Evolutionary conservation across 176 grass and related monocot species (phyloP), one percentile per base, ranked within the genome.

Genomic region (Musa schizocarpa): DNA sequence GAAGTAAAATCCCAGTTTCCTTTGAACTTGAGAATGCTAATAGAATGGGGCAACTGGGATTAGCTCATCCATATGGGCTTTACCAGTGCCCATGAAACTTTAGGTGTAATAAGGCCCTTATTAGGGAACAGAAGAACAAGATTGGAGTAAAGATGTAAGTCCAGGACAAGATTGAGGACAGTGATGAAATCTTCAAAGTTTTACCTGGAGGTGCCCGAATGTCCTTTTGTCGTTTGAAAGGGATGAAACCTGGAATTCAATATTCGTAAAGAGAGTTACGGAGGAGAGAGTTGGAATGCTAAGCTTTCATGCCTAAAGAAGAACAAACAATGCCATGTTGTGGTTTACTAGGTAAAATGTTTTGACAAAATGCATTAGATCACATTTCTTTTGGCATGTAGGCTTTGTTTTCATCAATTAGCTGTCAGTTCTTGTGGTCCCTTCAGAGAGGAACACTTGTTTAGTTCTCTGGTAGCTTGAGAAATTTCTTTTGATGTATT

Each of bases 241-340:
- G 90, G 54, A 98, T 98, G 95, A 94, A 91, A 90, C 95, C 90
- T 1, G 90, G 95, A 52, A 98, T 94, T 65, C 95, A 98, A 82
- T 86, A 86, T 66, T 93, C 1, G 82, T 91, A 11, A 94, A 84
- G 84, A 92, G 88, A 84, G 88, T 94, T 48, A 84, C 90, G 2
- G 95, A 91, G 90, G 88, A 9, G 90, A 98, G 82, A 98, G 78
- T 59, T 98, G 95, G 95, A 86, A 98, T 14, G 78, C 86, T 72
- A 98, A 91, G 80, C 49, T 89, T 25, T 89, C 88, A 0, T 88
- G 89, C 76, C 86, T 93, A 22, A 89, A 91, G 73, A 98, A 98
- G 80, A 98, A 91, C 73, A 91, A 98, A 76, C 95, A 93, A 80
- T 98, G 90, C 88, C 90, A 91, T 48, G 95, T 93, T 9, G 95